Conservation (phyloP, 768 basidiomycete genomes). For the Rickenella mellea region DNA sequence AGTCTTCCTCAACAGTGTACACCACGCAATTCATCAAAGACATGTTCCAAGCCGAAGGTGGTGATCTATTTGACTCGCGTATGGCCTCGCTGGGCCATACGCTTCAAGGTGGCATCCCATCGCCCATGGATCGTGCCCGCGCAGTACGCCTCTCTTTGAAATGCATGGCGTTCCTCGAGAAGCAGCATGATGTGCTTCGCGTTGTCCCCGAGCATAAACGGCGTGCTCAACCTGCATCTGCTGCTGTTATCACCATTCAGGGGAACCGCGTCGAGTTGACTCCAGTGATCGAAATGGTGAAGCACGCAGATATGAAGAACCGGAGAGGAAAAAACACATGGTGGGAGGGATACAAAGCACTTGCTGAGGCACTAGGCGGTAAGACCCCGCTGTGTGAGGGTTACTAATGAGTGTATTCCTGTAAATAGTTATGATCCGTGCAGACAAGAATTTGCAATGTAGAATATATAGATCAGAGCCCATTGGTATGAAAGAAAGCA, state of each 20-base stretch:
- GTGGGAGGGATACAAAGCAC: slow-evolving; percentile 63
- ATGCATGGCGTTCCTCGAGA: slow-evolving; percentile 91
- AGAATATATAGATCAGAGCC: no score
- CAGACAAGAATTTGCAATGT: no score
- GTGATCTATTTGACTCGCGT: slow-evolving; percentile 82
- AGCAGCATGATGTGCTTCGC: slow-evolving; percentile 53
- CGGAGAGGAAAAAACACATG: slow-evolving; percentile 69
- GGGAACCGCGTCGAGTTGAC: slow-evolving; percentile 75
- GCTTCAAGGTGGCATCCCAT: slow-evolving; percentile 91
- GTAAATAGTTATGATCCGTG: no score
- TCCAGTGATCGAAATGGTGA: slow-evolving; percentile 73
- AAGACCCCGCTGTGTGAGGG: slow-evolving; percentile 1
- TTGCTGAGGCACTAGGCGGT: slow-evolving; percentile 62
- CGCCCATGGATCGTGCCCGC: slow-evolving; percentile 87
- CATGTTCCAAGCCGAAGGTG: slow-evolving; percentile 95
- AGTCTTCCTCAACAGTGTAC: slow-evolving; percentile 81
- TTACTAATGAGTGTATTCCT: no score
- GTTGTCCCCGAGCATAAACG: slow-evolving; percentile 42
- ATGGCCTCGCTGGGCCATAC: slow-evolving; percentile 97
- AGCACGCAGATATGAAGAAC: slow-evolving; percentile 85
- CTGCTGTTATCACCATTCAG: slow-evolving; percentile 89
- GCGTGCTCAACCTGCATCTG: slow-evolving; percentile 52
- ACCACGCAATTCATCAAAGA: slow-evolving; percentile 86
- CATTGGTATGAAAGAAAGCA: no score
- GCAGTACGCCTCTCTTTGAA: slow-evolving; percentile 84